Percentiles rank a stretch among this genome's conserved stretches.
Conservation (phyloP, 2,329 filamentous ascomycete species). For the Colletotrichum horii region DNA sequence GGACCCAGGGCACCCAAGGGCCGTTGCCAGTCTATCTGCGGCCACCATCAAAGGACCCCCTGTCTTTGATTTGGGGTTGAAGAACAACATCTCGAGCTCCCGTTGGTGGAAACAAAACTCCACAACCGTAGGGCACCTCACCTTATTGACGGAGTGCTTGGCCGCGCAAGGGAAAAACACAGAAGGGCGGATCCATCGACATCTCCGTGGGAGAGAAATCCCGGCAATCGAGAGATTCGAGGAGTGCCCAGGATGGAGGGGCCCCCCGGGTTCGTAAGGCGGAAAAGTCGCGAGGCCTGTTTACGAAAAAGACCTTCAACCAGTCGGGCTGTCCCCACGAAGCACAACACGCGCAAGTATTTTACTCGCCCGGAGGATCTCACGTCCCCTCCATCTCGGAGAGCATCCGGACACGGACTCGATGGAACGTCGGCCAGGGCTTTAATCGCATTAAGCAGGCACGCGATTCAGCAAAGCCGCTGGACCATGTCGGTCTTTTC, state of each 20-base stretch:
- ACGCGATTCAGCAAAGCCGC: neutral
- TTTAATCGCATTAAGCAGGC: neutral
- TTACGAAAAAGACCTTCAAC: neutral
- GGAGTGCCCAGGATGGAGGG: neutral
- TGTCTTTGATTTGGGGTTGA: neutral
- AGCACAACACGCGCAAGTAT: neutral
- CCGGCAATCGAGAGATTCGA: constrained; percentile 16
- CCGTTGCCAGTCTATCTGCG: neutral
- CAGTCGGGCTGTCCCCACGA: neutral
- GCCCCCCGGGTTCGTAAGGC: neutral
- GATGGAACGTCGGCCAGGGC: constrained; percentile 14
- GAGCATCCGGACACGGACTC: constrained; percentile 1
- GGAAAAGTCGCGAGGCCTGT: neutral
- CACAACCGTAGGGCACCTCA: constrained; percentile 1
- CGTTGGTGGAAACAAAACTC: constrained; percentile 18
- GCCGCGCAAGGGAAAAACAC: neutral
- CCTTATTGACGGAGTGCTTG: constrained; percentile 9
- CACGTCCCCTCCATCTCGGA: neutral
- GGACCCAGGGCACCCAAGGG: neutral
- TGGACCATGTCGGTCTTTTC: neutral
- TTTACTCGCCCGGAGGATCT: neutral
- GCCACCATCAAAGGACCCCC: neutral
- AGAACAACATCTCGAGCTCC: neutral
- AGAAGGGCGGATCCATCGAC: neutral
- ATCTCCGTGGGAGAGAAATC: constrained; percentile 11